Evolutionary conservation across 2,329 filamentous ascomycete species (phyloP).

Genomic region (Amesomyces nigricolor): DNA sequence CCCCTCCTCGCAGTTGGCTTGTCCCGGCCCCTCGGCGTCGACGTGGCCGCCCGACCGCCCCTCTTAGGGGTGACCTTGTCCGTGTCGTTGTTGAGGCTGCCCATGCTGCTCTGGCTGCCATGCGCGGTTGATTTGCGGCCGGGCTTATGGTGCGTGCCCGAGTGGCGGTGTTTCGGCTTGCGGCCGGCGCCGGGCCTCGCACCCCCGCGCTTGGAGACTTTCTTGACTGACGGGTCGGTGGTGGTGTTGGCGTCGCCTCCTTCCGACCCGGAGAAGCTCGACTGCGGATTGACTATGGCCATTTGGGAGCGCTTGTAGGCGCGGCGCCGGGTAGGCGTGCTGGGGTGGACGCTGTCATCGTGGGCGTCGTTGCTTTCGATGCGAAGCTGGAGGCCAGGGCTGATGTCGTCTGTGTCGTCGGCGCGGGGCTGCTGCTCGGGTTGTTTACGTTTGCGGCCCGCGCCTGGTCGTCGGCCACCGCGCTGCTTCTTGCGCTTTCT

Average conservation of each 20-base stretch:
- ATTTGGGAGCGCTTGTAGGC: conserved; percentile 3
- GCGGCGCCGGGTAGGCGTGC: conserved; percentile 8
- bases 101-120: conserved; percentile 4
- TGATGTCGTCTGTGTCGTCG: conserved; percentile 3
- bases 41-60: not conserved
- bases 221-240: conserved; percentile 12
- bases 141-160: not conserved
- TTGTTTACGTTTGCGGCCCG: conserved; percentile 26
- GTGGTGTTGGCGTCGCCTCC: not conserved
- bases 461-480: conserved; percentile 25
- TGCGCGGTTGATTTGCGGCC: not conserved
- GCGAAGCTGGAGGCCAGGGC: conserved; percentile 5
- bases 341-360: not conserved
- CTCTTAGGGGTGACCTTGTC: conserved; percentile 6
- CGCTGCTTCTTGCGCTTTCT: conserved; percentile 21
- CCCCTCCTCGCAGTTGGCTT: not conserved
- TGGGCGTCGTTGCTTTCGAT: not conserved
- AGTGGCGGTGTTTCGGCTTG: conserved; percentile 24
- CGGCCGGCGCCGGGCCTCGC: conserved; percentile 26
- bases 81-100: conserved; percentile 9
- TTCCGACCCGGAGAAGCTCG: conserved; percentile 5
- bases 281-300: conserved; percentile 6
- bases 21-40: not conserved
- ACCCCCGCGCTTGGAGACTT: conserved; percentile 25
- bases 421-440: not conserved